A percentile compares a stretch with the other conserved stretches of the same genome.
These are phyloP conservation scores for Sideroxylon spinosum DNA, from an alignment of 179 eudicot species.

Conservation along the genomic window DNA sequence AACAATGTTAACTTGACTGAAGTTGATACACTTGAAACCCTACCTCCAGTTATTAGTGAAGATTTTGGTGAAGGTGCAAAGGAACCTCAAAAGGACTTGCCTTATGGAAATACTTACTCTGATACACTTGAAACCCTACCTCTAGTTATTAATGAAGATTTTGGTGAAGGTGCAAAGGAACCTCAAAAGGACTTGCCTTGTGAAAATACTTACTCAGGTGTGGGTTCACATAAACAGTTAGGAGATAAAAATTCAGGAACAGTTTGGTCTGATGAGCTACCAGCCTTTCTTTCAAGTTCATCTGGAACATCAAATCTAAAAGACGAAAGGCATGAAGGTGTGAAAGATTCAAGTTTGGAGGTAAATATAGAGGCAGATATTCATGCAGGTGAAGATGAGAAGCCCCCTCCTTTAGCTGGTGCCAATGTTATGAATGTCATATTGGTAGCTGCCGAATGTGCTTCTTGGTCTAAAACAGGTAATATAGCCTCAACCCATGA, in stretches of 20 bases:
- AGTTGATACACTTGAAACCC: constrained; percentile 17
- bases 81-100: constrained; percentile 22
- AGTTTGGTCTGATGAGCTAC: constrained; percentile 30
- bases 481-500: neutral
- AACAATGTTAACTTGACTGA: constrained; percentile 19
- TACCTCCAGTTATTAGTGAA: constrained; percentile 13
- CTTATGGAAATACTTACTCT: constrained; percentile 21
- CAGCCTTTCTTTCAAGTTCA: constrained; percentile 32
- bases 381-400: constrained; percentile 44
- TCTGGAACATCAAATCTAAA: constrained; percentile 21
- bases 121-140: constrained; percentile 20
- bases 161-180: neutral
- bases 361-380: constrained; percentile 26
- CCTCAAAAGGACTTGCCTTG: constrained; percentile 23
- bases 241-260: constrained; percentile 22
- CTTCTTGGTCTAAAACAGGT: constrained; percentile 94
- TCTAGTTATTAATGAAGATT: constrained; percentile 3
- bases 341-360: constrained; percentile 29
- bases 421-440: constrained; percentile 86
- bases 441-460: constrained; percentile 91
- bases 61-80: neutral
- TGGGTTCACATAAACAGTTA: constrained; percentile 22
- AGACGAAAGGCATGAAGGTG: constrained; percentile 25
- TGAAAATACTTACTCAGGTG: constrained; percentile 23
- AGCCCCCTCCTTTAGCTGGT: constrained; percentile 83